phyloP scores from a whole-genome alignment of 2,329 filamentous ascomycete genomes.

The Sporothrix variecibatus region DNA sequence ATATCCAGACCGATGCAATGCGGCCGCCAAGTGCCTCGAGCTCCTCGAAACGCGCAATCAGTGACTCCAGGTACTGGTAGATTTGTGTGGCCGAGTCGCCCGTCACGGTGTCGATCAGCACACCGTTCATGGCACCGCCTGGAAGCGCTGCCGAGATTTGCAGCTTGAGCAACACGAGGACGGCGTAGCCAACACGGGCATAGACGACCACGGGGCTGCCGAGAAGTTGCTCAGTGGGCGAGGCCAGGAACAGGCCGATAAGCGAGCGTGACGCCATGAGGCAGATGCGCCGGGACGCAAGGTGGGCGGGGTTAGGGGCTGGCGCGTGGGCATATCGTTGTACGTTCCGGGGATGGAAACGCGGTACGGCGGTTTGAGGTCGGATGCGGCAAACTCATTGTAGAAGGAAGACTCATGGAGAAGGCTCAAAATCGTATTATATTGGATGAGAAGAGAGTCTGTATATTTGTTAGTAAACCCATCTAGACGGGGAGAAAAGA shows the following conservation, averaged over 20 bases:
- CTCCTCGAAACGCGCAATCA: constrained; percentile 6
- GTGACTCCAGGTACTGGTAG: constrained; percentile 22
- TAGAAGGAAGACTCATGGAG: constrained; percentile 29
- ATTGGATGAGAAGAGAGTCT: constrained; percentile 29
- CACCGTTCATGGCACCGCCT: constrained; percentile 25
- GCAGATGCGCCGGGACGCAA: constrained; percentile 21
- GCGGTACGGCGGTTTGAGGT: constrained; percentile 28
- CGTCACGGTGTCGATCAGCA: constrained; percentile 17
- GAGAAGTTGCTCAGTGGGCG: constrained; percentile 24
- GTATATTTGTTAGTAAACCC: neutral
- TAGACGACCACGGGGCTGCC: constrained; percentile 24
- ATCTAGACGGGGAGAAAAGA: neutral
- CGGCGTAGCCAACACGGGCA: constrained; percentile 27
- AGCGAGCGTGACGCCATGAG: constrained; percentile 24
- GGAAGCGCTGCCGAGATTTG: constrained; percentile 26
- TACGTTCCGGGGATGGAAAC: constrained; percentile 9
- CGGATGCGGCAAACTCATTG: constrained; percentile 26
- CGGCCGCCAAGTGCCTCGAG: constrained; percentile 6
- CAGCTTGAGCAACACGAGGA: constrained; percentile 28
- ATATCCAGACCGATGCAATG: constrained; percentile 23
- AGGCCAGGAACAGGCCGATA: constrained; percentile 25
- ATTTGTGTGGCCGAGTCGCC: constrained; percentile 22
- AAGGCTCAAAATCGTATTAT: constrained; percentile 25
- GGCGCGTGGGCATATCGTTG: neutral
- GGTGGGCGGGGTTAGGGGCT: constrained; percentile 16